A percentile compares a stretch with the other conserved stretches of the same genome.
These are phyloP conservation scores for Miscanthus lutarioriparius DNA, from an alignment of 176 grass and related monocot species.

Conservation along the genomic window DNA sequence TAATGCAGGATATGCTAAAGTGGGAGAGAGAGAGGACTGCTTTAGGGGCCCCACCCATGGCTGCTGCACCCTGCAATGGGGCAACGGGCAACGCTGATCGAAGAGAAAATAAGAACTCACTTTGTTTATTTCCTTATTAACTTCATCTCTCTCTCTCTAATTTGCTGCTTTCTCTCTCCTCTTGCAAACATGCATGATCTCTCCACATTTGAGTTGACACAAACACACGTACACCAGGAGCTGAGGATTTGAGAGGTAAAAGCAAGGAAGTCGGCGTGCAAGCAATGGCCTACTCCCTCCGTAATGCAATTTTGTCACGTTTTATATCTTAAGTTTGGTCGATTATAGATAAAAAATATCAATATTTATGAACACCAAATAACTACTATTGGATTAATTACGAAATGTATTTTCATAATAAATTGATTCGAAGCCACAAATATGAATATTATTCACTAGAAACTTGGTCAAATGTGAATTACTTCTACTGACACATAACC, in stretches of 20 bases:
- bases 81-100: conserved; percentile 27
- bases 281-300: conserved; percentile 39
- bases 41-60: conserved; percentile 18
- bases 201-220: background rate
- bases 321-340: too few relatives aligned
- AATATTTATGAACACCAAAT: too few relatives aligned
- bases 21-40: background rate
- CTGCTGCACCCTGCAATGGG: conserved; percentile 19
- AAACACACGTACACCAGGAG: background rate
- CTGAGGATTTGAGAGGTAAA: background rate
- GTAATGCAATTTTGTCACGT: too few relatives aligned
- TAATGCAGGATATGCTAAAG: conserved; percentile 63
- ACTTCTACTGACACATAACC: too few relatives aligned
- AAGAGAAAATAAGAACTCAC: conserved; percentile 31
- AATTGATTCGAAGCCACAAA: too few relatives aligned
- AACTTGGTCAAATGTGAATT: too few relatives aligned
- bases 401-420: too few relatives aligned
- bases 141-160: background rate
- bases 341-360: too few relatives aligned
- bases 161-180: background rate
- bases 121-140: conserved; percentile 43
- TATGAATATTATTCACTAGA: too few relatives aligned
- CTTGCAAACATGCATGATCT: background rate
- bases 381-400: too few relatives aligned
- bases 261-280: conserved; percentile 15